Evolutionary conservation across 495 filamentous ascomycete genomes (phyloP).

Genomic region (Penicillium herquei): DNA sequence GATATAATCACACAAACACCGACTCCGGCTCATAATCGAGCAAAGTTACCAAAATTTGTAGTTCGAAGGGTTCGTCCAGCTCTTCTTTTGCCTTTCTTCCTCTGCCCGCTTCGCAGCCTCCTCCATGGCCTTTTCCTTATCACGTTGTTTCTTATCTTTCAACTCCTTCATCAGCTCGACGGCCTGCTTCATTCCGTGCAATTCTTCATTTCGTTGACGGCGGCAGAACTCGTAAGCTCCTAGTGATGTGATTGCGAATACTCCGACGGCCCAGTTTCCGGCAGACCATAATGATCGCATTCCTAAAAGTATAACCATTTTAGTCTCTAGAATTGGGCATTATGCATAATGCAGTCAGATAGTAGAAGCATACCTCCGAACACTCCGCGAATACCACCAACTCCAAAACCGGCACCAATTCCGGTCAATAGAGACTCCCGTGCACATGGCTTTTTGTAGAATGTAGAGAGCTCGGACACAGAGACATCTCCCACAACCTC

Average conservation of each 20-base stretch:
- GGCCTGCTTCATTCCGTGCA: constrained; percentile 72
- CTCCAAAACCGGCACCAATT: constrained; percentile 71
- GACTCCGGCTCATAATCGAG: constrained; percentile 31
- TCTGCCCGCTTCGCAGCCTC: constrained; percentile 38
- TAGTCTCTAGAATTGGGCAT: constrained; percentile 5
- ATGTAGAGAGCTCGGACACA: constrained; percentile 64
- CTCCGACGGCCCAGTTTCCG: constrained; percentile 82
- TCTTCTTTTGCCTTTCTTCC: constrained; percentile 53
- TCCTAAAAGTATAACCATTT: constrained; percentile 26
- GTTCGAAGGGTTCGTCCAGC: constrained; percentile 49
- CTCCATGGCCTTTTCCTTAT: constrained; percentile 59
- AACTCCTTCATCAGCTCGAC: constrained; percentile 77
- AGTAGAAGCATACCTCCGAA: constrained; percentile 60
- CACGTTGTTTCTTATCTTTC: constrained; percentile 64
- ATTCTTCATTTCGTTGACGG: constrained; percentile 64
- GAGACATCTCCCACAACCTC: constrained; percentile 68
- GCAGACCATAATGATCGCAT: constrained; percentile 50
- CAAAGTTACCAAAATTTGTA: constrained; percentile 49
- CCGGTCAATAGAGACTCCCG: constrained; percentile 79
- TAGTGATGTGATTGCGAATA: constrained; percentile 62
- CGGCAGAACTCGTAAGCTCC: constrained; percentile 80
- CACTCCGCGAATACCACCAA: constrained; percentile 70
- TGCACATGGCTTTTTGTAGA: constrained; percentile 81
- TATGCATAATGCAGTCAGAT: neutral
- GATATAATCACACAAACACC: constrained; percentile 34